These are phyloP conservation scores for Mycena indigotica DNA, from an alignment of 768 basidiomycete genomes.

Conservation along the genomic window DNA sequence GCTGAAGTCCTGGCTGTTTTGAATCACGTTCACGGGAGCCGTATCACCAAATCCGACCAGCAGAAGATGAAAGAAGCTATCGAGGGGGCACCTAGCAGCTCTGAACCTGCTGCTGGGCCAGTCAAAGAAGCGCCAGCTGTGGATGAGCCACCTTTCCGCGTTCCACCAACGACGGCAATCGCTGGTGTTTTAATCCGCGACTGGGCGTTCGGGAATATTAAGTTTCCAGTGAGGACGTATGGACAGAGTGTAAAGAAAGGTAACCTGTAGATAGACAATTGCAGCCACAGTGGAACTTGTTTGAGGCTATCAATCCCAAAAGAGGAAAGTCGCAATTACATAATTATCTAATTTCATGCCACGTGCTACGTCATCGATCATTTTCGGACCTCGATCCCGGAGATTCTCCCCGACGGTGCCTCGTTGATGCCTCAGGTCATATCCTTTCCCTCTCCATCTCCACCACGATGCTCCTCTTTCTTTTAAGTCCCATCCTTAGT, in stretches of 20 bases:
- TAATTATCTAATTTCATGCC: background rate
- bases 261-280: constrained; percentile 20
- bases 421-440: background rate
- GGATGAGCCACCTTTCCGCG: constrained; percentile 59
- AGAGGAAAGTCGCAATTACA: too few relatives aligned
- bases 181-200: constrained; percentile 84
- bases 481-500: background rate
- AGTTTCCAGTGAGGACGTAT: constrained; percentile 30
- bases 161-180: constrained; percentile 79
- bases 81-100: constrained; percentile 34
- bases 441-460: background rate
- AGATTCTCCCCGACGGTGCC: background rate
- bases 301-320: too few relatives aligned
- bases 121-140: background rate
- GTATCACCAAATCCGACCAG: constrained; percentile 50
- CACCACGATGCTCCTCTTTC: background rate
- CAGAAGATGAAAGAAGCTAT: constrained; percentile 47
- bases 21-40: constrained; percentile 53
- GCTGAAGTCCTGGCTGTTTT: constrained; percentile 70
- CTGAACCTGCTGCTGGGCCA: constrained; percentile 5
- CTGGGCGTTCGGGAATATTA: constrained; percentile 69
- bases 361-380: background rate
- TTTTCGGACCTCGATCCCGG: background rate
- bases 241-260: constrained; percentile 21
- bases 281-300: too few relatives aligned